A percentile compares a stretch with the other conserved stretches of the same genome.
These are phyloP conservation scores for Tetrahymena borealis DNA, from an alignment of 73 alveolate species.

Conservation along the genomic window DNA sequence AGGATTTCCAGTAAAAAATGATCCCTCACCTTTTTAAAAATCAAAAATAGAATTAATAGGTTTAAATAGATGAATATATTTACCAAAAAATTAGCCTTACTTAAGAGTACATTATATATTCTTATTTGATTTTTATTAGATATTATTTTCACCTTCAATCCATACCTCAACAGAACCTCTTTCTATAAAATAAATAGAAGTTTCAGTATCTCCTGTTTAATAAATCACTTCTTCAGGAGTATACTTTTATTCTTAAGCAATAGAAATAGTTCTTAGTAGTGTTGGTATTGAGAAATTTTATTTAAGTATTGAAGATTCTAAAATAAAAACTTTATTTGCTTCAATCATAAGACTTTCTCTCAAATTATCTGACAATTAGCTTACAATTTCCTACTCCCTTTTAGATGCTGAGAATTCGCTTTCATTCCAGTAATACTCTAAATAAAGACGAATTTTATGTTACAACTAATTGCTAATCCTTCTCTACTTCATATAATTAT, in stretches of 20 bases:
- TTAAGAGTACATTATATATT: background rate
- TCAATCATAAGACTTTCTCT: conserved; percentile 2
- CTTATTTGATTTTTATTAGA: background rate
- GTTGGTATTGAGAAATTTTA: conserved; percentile 1
- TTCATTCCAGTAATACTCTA: background rate
- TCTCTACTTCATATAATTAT: conserved; percentile 6
- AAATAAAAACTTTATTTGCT: background rate
- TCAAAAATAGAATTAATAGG: background rate
- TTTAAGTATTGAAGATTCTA: background rate
- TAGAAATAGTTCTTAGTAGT: background rate
- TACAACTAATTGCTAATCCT: background rate
- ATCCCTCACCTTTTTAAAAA: background rate
- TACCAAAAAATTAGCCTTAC: background rate
- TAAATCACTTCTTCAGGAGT: background rate
- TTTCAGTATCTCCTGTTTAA: background rate
- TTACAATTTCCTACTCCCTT: background rate
- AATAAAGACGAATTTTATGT: conserved; percentile 3
- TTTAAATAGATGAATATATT: background rate
- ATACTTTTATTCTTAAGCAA: background rate
- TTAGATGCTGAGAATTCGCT: background rate
- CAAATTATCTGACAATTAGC: background rate
- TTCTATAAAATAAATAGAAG: background rate
- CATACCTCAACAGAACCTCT: background rate
- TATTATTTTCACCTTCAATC: background rate
- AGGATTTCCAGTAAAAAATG: background rate